Conservation (phyloP, 2,329 filamentous ascomycete genomes). For the Hypoxylon sp. region DNA sequence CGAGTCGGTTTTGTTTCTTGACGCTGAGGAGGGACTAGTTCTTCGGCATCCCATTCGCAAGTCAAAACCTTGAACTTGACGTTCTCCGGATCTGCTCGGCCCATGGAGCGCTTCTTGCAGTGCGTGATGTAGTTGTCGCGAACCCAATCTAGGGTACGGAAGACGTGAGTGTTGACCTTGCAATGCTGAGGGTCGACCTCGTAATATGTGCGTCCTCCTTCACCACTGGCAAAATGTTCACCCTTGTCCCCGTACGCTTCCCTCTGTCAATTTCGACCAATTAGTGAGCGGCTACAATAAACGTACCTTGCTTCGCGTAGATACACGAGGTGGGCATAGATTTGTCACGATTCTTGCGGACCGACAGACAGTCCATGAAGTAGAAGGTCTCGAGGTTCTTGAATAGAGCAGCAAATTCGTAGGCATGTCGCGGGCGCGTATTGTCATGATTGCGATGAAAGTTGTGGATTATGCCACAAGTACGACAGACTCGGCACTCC, state of each 20-base stretch:
- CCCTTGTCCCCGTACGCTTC: slow-evolving; percentile 33
- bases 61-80: slow-evolving; percentile 61
- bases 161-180: slow-evolving; percentile 56
- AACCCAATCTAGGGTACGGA: slow-evolving; percentile 58
- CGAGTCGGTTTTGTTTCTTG: slow-evolving; percentile 23
- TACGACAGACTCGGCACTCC: slow-evolving; percentile 51
- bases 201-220: slow-evolving; percentile 51
- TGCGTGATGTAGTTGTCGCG: slow-evolving; percentile 57
- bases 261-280: slow-evolving; percentile 27
- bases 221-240: slow-evolving; percentile 51
- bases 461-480: slow-evolving; percentile 55
- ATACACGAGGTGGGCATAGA: slow-evolving; percentile 27
- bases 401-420: slow-evolving; percentile 61
- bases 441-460: slow-evolving; percentile 45
- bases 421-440: slow-evolving; percentile 59
- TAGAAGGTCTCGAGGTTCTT: slow-evolving; percentile 61
- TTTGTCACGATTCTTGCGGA: slow-evolving; percentile 51
- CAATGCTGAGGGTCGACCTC: slow-evolving; percentile 56
- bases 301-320: slow-evolving; percentile 40
- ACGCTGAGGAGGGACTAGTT: slow-evolving; percentile 37
- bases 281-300: neutral
- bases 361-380: slow-evolving; percentile 61
- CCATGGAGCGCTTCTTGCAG: slow-evolving; percentile 54
- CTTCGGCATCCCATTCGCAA: slow-evolving; percentile 58
- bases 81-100: slow-evolving; percentile 54